Percentiles rank a stretch among this genome's conserved stretches.
Conservation (phyloP, 2,329 filamentous ascomycete species). For the Curvularia lunata region DNA sequence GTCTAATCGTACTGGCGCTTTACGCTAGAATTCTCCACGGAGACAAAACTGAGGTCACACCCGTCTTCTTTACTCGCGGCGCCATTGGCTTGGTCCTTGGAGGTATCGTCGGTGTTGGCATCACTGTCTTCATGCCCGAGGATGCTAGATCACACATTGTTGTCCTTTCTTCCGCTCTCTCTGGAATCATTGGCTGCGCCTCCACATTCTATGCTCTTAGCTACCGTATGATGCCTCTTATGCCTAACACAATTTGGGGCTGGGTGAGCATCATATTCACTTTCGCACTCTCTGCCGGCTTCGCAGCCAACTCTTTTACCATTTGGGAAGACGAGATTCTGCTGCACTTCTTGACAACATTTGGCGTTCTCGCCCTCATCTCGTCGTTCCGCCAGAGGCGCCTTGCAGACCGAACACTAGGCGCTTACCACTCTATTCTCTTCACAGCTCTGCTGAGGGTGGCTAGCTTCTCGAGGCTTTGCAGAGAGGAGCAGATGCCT, state of each 20-base stretch:
- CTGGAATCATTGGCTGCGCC: slow-evolving; percentile 49
- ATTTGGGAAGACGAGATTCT: slow-evolving; percentile 98
- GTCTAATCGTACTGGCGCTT: slow-evolving; percentile 72
- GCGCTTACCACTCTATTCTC: slow-evolving; percentile 81
- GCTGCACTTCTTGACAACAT: slow-evolving; percentile 87
- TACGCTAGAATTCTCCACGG: slow-evolving; percentile 69
- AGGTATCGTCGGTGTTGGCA: slow-evolving; percentile 49
- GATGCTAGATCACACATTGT: slow-evolving; percentile 50
- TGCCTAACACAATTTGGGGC: slow-evolving; percentile 85
- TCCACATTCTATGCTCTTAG: slow-evolving; percentile 52
- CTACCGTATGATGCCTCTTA: slow-evolving; percentile 56
- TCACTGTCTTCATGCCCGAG: slow-evolving; percentile 52
- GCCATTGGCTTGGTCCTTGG: slow-evolving; percentile 58
- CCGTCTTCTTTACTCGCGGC: slow-evolving; percentile 59
- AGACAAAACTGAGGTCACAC: slow-evolving; percentile 61
- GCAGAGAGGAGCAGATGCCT: slow-evolving; percentile 97
- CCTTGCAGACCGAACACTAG: slow-evolving; percentile 72
- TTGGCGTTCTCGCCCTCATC: slow-evolving; percentile 76
- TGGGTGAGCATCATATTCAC: slow-evolving; percentile 83
- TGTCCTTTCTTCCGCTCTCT: slow-evolving; percentile 51
- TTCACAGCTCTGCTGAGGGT: slow-evolving; percentile 81
- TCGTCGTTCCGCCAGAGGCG: slow-evolving; percentile 76
- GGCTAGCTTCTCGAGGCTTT: slow-evolving; percentile 87
- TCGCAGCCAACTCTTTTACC: slow-evolving; percentile 96
- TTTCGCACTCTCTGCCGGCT: slow-evolving; percentile 86